phyloP scores from a whole-genome alignment of 2,329 filamentous ascomycete genomes.

The Diaporthe citriasiana region DNA sequence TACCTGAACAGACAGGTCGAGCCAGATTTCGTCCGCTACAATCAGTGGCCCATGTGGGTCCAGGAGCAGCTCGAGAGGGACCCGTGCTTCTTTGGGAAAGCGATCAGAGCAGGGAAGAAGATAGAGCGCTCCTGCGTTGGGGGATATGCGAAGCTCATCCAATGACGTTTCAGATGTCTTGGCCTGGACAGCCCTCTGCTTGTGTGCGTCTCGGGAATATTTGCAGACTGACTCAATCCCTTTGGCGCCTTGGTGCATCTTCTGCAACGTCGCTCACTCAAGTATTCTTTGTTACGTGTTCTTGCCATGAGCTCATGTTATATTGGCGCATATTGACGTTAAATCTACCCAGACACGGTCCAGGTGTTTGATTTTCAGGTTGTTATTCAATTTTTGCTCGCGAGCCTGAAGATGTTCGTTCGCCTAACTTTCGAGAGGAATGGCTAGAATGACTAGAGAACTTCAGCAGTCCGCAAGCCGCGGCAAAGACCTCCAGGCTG shows the following conservation, averaged over 20 bases:
- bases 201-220: background rate
- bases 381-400: background rate
- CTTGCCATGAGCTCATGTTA: background rate
- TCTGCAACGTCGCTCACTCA: too few species aligned
- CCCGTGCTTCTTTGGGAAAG: constrained; percentile 60
- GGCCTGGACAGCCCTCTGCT: too few species aligned
- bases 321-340: background rate
- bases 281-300: background rate
- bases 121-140: constrained; percentile 22
- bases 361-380: background rate
- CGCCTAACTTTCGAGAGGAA: background rate
- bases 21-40: constrained; percentile 60
- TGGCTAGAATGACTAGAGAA: background rate
- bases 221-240: too few species aligned
- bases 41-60: constrained; percentile 69
- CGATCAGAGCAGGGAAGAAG: constrained; percentile 34
- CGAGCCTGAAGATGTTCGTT: background rate
- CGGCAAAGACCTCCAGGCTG: too few species aligned
- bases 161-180: background rate
- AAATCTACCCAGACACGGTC: background rate
- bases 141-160: constrained; percentile 6
- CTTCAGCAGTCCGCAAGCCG: too few species aligned
- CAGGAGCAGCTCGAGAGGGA: constrained; percentile 64
- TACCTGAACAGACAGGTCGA: constrained; percentile 64
- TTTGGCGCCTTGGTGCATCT: background rate